phyloP scores from a whole-genome alignment of 2,329 filamentous ascomycete genomes.

The Arthroderma sp. region DNA sequence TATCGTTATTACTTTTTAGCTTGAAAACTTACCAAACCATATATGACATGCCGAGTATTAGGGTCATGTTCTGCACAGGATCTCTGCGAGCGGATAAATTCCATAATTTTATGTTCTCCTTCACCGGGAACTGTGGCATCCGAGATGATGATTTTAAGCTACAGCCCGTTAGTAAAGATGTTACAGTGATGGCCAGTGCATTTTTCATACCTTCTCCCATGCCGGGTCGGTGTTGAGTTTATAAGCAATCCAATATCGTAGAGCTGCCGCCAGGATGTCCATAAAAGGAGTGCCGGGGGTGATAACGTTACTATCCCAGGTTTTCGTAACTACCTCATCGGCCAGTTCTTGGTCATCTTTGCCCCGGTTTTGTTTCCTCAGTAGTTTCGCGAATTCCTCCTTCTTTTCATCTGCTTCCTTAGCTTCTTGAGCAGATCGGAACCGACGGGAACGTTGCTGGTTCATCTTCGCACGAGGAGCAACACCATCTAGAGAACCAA shows the following conservation, averaged over 20 bases:
- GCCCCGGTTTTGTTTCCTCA: conserved; percentile 64
- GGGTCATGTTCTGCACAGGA: conserved; percentile 83
- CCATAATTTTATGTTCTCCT: conserved; percentile 99
- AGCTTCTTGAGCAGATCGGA: conserved; percentile 86
- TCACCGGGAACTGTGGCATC: conserved; percentile 96
- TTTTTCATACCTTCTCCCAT: conserved; percentile 56
- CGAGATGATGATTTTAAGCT: conserved; percentile 92
- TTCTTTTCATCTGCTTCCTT: conserved; percentile 89
- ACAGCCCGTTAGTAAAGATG: conserved; percentile 14
- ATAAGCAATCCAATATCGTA: conserved; percentile 95
- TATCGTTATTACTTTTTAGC: neutral
- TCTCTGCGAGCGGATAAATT: conserved; percentile 88
- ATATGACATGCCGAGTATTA: conserved; percentile 95
- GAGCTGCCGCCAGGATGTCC: conserved; percentile 78
- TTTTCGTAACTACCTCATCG: conserved; percentile 60
- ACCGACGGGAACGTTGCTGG: conserved; percentile 90
- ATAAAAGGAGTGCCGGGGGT: conserved; percentile 97
- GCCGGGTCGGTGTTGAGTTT: conserved; percentile 94
- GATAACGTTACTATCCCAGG: conserved; percentile 80
- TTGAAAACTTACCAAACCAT: conserved; percentile 50
- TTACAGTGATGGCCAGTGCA: neutral
- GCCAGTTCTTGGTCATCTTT: conserved; percentile 48
- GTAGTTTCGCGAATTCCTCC: conserved; percentile 69
- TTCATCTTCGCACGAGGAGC: conserved; percentile 99
- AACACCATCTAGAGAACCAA: conserved; percentile 58